Percentiles rank a stretch among this genome's conserved stretches.
Evolutionary conservation across 2,329 filamentous ascomycete genomes (phyloP).

Genomic region (Fusarium sp.): DNA sequence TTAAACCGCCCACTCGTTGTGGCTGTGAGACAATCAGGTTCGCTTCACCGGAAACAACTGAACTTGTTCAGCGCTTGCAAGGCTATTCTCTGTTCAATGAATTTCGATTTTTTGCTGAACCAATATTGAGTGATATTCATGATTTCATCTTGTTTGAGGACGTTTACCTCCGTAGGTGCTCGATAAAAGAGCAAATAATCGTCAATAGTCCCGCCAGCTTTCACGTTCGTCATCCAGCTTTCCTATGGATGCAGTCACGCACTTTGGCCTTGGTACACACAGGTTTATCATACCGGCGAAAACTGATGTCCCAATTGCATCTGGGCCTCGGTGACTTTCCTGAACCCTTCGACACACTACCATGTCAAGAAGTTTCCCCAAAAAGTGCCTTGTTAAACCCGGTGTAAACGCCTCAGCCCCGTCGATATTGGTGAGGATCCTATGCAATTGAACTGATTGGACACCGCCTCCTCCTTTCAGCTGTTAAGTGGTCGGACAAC

Average conservation of each 20-base stretch:
- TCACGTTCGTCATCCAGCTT: neutral
- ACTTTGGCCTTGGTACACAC: neutral
- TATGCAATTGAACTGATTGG: neutral
- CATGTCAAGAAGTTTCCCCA: neutral
- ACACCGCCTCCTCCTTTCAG: conserved; percentile 1
- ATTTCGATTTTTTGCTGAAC: neutral
- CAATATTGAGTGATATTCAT: neutral
- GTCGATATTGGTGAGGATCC: neutral
- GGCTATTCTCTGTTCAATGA: neutral
- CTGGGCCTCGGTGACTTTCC: neutral
- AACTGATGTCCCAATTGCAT: neutral
- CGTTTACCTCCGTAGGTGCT: neutral
- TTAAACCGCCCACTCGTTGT: conserved; percentile 30
- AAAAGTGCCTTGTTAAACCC: neutral
- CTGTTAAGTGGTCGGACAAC: conserved; percentile 4
- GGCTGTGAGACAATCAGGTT: conserved; percentile 34
- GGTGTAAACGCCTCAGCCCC: neutral
- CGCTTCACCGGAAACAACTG: conserved; percentile 24
- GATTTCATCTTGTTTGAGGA: neutral
- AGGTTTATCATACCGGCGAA: neutral
- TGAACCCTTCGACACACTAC: neutral
- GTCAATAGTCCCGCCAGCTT: neutral
- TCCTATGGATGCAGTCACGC: neutral
- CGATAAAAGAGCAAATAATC: neutral
- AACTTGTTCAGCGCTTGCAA: neutral